These are phyloP conservation scores for Globisporangium carolinianum DNA, from an alignment of 352 stramenopile genomes.

Conservation along the genomic window DNA sequence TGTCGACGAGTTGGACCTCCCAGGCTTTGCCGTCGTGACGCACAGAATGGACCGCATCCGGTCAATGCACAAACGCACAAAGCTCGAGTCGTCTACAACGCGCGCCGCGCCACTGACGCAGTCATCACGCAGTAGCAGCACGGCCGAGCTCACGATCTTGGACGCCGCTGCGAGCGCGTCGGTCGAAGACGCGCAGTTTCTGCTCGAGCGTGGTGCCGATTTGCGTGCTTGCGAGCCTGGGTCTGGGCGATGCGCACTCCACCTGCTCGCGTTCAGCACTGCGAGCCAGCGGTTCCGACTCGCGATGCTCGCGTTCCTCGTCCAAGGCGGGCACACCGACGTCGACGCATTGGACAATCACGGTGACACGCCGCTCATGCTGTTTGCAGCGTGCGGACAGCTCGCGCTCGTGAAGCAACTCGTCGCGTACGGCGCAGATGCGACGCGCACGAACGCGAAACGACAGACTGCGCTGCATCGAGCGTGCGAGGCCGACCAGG, in stretches of 20 bases:
- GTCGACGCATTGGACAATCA: conserved; percentile 33
- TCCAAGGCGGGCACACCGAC: conserved; percentile 24
- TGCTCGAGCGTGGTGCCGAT: conserved; percentile 36
- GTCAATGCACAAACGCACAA: conserved; percentile 36
- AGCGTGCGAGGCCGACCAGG: conserved; percentile 54
- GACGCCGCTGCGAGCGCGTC: conserved; percentile 47
- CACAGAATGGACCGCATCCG: conserved; percentile 36
- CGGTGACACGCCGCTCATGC: conserved; percentile 43
- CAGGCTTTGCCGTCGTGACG: conserved; percentile 26
- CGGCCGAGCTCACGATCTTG: conserved; percentile 31
- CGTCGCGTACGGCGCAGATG: conserved; percentile 18
- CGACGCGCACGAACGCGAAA: conserved; percentile 19
- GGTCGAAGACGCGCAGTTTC: conserved; percentile 46
- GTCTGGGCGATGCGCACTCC: conserved; percentile 39
- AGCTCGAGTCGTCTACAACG: conserved; percentile 11
- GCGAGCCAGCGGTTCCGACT: conserved; percentile 34
- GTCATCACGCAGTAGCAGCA: neutral
- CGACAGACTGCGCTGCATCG: conserved; percentile 47
- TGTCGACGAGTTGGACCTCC: conserved; percentile 48
- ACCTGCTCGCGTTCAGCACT: conserved; percentile 50
- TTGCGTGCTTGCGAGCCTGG: conserved; percentile 28
- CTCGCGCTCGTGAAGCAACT: conserved; percentile 37
- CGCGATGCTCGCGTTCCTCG: conserved; percentile 50
- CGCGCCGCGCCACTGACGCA: neutral
- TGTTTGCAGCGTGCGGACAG: conserved; percentile 44